Base-by-base conservation (phyloP, 805 yeast species). In the Isabelozyma heimii region DNA sequence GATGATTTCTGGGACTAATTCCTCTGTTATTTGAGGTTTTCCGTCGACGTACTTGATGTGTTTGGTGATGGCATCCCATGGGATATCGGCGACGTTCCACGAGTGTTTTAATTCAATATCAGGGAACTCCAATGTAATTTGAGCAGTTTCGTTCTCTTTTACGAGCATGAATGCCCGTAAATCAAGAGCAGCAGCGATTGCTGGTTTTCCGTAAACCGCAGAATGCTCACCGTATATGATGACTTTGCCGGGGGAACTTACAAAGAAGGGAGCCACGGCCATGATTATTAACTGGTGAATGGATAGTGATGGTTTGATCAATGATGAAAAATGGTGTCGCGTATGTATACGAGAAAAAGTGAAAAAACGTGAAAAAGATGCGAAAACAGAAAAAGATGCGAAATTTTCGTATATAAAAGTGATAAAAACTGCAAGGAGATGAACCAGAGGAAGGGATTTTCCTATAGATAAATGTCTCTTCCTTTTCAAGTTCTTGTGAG, bases 201-300 rank as follows among this genome's bases (percentile, higher is more conserved):
- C 98, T 1, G 97, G 97, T 72, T 84, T 88, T 42, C 88, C 85
- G 63, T 88, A 89, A 0, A 94, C 99, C 1, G 95, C 98, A 7
- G 97, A 88, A 62, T 94, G 99, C 63, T 94, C 99, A 17, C 99
- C 99, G 65, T 91, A 94, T 35, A 94, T 76, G 57, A 94, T 94
- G 42, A 91, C 96, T 62, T 94, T 94, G 4, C 99, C 99, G 0
- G 99, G 99, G 0, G 99, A 94, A 47, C 97, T 88, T 1, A 90
- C 89, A 45, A 82, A 68, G 65, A 91, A 89, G 15, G 90, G 87
- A 26, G 43, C 2, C n/a, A 24, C 30, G 8, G 48, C 20, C 47
- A 44, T 47, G 15, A 14, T n/a, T 37, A 33, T 20, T 12, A n/a
- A 5, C 12, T 3, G 12, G 40, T 9, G 17, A 17, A 9, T 38